Percentiles rank a stretch among this genome's conserved stretches.
Evolutionary conservation across 148 eudicot species (phyloP).

Genomic region (Rhododendron henanense): DNA sequence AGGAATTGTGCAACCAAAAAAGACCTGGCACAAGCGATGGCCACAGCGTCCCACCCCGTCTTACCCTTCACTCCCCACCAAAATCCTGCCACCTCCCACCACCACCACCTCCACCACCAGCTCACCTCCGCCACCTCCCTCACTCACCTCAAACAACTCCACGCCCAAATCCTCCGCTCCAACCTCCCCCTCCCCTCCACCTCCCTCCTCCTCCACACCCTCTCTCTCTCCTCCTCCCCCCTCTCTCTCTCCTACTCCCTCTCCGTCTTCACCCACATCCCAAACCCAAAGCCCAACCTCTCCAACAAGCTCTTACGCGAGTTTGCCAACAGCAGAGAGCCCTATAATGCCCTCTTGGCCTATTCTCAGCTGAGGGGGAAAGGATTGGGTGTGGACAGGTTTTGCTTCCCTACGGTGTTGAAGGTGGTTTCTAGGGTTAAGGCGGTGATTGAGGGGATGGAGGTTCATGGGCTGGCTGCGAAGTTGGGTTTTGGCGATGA

Average conservation of each 20-base stretch:
- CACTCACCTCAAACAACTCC: constrained; percentile 42
- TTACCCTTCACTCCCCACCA: constrained; percentile 8
- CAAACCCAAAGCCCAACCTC: constrained; percentile 19
- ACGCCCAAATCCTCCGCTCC: constrained; percentile 39
- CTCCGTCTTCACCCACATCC: constrained; percentile 33
- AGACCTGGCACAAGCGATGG: background rate
- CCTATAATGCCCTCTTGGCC: constrained; percentile 31
- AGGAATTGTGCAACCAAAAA: background rate
- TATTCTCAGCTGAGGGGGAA: constrained; percentile 20
- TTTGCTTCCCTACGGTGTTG: constrained; percentile 39
- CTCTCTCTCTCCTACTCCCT: constrained; percentile 31
- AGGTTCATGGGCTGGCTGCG: constrained; percentile 44
- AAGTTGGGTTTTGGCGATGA: constrained; percentile 41
- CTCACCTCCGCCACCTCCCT: constrained; percentile 31
- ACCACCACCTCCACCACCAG: constrained; percentile 23
- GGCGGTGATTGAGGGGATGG: constrained; percentile 37
- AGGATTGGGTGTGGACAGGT: constrained; percentile 31
- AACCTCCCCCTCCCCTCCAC: constrained; percentile 21
- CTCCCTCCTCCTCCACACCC: constrained; percentile 37
- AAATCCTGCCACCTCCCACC: constrained; percentile 11
- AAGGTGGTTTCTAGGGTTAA: constrained; percentile 32
- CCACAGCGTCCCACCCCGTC: constrained; percentile 21
- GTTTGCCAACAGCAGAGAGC: constrained; percentile 35
- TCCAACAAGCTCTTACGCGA: constrained; percentile 31
- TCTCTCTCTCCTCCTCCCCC: constrained; percentile 25